phyloP scores from a whole-genome alignment of 352 stramenopile genomes.

The Globisporangium mamillatum region DNA sequence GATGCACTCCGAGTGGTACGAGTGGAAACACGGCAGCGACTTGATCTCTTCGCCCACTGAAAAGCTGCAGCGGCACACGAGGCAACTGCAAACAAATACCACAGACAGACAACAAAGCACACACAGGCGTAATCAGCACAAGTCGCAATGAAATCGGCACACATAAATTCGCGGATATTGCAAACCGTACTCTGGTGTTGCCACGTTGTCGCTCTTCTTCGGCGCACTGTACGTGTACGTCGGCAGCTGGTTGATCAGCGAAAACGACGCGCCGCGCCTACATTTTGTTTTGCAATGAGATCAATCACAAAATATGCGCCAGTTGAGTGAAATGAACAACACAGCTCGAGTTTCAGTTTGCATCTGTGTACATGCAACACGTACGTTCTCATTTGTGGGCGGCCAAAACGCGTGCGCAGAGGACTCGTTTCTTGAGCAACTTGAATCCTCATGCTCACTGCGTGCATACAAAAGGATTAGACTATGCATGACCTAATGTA shows the following conservation, averaged over 20 bases:
- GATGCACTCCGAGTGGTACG: slow-evolving; percentile 92
- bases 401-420: slow-evolving; percentile 20
- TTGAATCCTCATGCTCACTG: slow-evolving; percentile 61
- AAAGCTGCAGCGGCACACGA: slow-evolving; percentile 93
- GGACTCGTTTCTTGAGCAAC: slow-evolving; percentile 27
- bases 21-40: slow-evolving; percentile 92
- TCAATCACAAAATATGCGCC: not conserved
- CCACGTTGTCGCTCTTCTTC: slow-evolving; percentile 37
- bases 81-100: slow-evolving; percentile 52
- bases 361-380: not conserved
- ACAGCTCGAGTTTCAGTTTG: not conserved
- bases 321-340: not conserved
- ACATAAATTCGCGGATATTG: not conserved
- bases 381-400: slow-evolving; percentile 34
- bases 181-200: slow-evolving; percentile 52
- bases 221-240: slow-evolving; percentile 70
- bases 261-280: slow-evolving; percentile 56
- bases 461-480: not conserved
- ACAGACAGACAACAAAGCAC: not conserved
- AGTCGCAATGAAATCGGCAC: not conserved
- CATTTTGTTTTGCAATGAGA: slow-evolving; percentile 4
- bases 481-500: not conserved
- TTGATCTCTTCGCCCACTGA: slow-evolving; percentile 89
- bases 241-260: slow-evolving; percentile 76
- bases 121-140: not conserved